Evolutionary conservation across 2,329 filamentous ascomycete genomes (phyloP).

Genomic region (Neonectria coccinea): DNA sequence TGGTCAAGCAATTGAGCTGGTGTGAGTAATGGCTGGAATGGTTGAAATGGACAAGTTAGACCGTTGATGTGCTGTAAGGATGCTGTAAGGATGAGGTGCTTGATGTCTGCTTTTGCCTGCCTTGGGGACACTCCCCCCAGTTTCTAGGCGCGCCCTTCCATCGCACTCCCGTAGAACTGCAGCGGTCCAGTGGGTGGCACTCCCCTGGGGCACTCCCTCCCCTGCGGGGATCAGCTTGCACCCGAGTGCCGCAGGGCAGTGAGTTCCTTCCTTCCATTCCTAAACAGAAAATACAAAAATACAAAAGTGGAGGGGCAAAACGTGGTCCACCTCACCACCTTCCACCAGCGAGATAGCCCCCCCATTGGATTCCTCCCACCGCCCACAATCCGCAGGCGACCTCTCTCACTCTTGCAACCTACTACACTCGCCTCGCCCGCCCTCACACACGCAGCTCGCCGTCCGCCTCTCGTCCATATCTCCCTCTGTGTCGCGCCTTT

Average conservation of each 20-base stretch:
- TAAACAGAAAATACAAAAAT: background rate
- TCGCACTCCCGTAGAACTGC: background rate
- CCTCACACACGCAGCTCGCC: conserved; percentile 33
- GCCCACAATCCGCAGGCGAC: conserved; percentile 30
- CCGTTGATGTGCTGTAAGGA: conserved; percentile 5
- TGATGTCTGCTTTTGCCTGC: background rate
- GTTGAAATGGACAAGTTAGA: background rate
- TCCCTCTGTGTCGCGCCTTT: conserved; percentile 18
- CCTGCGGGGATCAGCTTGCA: background rate
- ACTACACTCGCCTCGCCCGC: conserved; percentile 13
- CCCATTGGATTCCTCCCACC: conserved; percentile 43
- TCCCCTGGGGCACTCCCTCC: background rate
- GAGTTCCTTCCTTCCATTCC: background rate
- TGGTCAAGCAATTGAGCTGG: background rate
- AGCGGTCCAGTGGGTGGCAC: background rate
- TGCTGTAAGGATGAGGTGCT: background rate
- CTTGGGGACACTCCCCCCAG: conserved; percentile 5
- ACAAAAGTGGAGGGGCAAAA: conserved; percentile 27
- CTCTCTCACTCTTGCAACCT: conserved; percentile 33
- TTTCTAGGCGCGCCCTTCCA: background rate
- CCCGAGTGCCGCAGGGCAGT: no score
- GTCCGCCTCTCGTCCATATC: conserved; percentile 34
- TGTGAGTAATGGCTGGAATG: background rate
- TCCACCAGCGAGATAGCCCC: background rate
- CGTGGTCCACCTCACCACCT: no score